These are phyloP conservation scores for Solanum hybrid DNA, from an alignment of 305 asterid genomes.

Conservation along the genomic window DNA sequence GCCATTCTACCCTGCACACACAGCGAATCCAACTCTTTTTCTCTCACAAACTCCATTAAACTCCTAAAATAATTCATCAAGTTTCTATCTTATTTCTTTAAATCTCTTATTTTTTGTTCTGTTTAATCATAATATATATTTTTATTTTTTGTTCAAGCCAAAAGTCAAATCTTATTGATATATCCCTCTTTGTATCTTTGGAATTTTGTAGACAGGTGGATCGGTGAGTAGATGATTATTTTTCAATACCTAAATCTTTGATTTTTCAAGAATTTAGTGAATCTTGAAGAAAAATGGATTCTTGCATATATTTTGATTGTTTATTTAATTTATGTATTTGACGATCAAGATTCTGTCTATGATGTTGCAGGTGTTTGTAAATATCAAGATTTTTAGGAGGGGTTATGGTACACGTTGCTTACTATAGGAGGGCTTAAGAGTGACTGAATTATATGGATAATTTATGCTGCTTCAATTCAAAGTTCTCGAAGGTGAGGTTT, in stretches of 20 bases:
- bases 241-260: conserved; percentile 17
- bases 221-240: conserved; percentile 37
- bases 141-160: conserved; percentile 15
- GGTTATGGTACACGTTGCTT: conserved; percentile 46
- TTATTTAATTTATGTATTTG: background rate
- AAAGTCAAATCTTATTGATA: conserved; percentile 16
- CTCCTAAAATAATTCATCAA: background rate
- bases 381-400: conserved; percentile 15
- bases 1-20: conserved; percentile 36
- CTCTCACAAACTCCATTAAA: conserved; percentile 8
- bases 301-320: conserved; percentile 17
- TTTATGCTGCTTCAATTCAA: conserved; percentile 57
- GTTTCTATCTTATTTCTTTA: background rate
- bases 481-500: conserved; percentile 39
- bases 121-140: background rate
- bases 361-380: conserved; percentile 45
- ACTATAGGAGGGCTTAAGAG: conserved; percentile 31
- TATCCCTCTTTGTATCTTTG: conserved; percentile 13
- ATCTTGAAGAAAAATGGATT: conserved; percentile 18
- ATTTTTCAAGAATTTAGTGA: conserved; percentile 18
- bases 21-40: conserved; percentile 14
- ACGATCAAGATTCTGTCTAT: conserved; percentile 18
- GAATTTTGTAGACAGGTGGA: conserved; percentile 30
- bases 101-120: background rate
- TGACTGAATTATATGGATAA: conserved; percentile 44